Evolutionary conservation across 331 rosid species (phyloP), one percentile per base, ranked within the genome.

Genomic region (Cydonia oblonga): DNA sequence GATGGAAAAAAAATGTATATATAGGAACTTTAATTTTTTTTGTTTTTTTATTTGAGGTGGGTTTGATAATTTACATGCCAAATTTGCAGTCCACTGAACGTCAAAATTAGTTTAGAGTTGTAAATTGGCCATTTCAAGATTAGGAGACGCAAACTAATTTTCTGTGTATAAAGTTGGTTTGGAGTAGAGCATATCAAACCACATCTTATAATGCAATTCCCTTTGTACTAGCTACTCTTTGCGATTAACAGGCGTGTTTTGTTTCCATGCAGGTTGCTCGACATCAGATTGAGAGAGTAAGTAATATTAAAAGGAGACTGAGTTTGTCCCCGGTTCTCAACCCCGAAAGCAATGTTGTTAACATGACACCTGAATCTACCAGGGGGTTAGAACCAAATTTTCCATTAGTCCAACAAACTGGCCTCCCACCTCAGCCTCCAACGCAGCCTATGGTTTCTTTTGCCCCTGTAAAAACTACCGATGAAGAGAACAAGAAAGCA

Each of bases 401-500:
- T 35, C 79, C 84, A 28, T 44, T 87, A 24, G 80, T 75, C 74
- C 88, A 77, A 75, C 63, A 76, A 52, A 83, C 64, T 87, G 81
- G 79, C 76, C 63, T 77, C 65, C 30, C 81, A 19, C 52, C 86
- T 65, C 95, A 82, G 74, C 67, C 85, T 67, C 85, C 73, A 71
- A 62, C 58, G n/a, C 96, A 87, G 75, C 77, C 90, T 64, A 66
- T 82, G 65, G 32, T 33, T 63, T 78, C 98, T 68, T 89, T 82
- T 87, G 79, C 87, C 52, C 77, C 92, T 71, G 78, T 80, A 26
- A 87, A 84, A 84, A 74, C 81, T 71, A 65, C 86, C 62, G 97
- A 93, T 57, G 98, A 93, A 71, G 97, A 93, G 70, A 87, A 83
- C 86, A 93, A 91, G 78, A 93, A 84, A 79, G 92, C 96, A 13